Evolutionary conservation across 148 eudicot genomes (phyloP), one percentile per base, ranked within the genome.

Genomic region (Arctostaphylos glauca): DNA sequence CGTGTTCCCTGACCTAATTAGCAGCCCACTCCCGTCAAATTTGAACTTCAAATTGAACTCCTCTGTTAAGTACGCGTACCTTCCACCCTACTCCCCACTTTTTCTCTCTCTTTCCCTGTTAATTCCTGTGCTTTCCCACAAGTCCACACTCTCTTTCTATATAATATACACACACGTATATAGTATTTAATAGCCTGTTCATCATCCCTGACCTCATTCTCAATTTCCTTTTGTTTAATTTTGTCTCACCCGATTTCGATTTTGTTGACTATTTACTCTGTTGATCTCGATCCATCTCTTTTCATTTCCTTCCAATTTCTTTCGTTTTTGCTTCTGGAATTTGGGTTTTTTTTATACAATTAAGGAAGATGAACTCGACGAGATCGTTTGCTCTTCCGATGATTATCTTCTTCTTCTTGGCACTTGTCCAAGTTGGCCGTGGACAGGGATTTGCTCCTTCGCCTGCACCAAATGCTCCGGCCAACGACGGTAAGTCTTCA

Each of bases 381-480:
- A 81, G 82, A 55, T 77, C 74, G 10, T 78, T 47, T n/a, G 83
- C 85, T 8, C 80, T 90, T 79, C 85, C 88, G 41, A 74, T 88
- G 2, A 16, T 90, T 31, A 82, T 82, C 2, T 76, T 88, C 9
- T 14, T 90, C 41, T 25, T 90, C 0, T 70, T 85, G 88, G 82
- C 82, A 2, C 43, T 88, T 59, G 23, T 88, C n/a, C 86, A 81
- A 52, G 19, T 85, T 14, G 74, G 85, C 41, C 67, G 82, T 49
- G 90, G 86, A 0, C 90, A 89, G 38, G 77, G 77, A 44, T 52
- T 81, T 80, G 71, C 81, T 88, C 90, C 90, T 85, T 80, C 90
- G 0, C 89, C 91, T 80, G 84, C 88, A 72, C 88, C 90, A 7
- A 21, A 13, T 21, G 73, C 62, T 66, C 79, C 82, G 1, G 15